Base-by-base conservation (phyloP, 495 filamentous ascomycete species). In the Lentithecium fluviatile region DNA sequence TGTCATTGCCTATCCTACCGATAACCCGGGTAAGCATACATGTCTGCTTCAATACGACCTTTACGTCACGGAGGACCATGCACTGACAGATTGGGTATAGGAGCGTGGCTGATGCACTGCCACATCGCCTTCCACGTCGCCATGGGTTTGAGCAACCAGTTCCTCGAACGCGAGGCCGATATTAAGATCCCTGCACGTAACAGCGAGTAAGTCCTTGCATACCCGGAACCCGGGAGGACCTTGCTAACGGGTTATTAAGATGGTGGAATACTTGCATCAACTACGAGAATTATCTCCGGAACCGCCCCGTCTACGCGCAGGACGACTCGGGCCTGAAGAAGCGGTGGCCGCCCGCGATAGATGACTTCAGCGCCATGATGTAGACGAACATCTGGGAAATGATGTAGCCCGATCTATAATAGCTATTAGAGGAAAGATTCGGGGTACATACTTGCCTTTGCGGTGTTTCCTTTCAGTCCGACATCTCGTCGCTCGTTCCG, bases 61-160 rank as follows among this genome's bases (percentile, higher is more conserved):
- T n/a, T n/a, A n/a, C n/a, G n/a, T n/a, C n/a, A n/a, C n/a, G n/a
- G n/a, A n/a, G n/a, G n/a, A n/a, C n/a, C n/a, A n/a, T n/a, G n/a
- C n/a, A 73, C 54, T 70, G 71, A 32, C 29, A 32, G 29, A 32
- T 32, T 32, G n/a, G n/a, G n/a, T 37, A 65, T 70, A 15, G 71
- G 69, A 19, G 64, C 64, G 6, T 66, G 64, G 64, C 37, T 71
- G 21, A 65, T 67, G 64, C 70, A 73, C 45, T 73, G 70, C 56
- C 70, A 73, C 50, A 73, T 73, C 37, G 67, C 68, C 8, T 73
- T 69, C 62, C 71, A 73, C 54, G 60, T 70, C 25, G 40, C 50
- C 29, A 55, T 70, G 56, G 71, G 71, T 3, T 58, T 73, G 13
- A 61, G 57, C 19, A 52, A 67, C 12, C 71, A 73, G 50, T 72